Conservation (phyloP, 2,329 filamentous ascomycete genomes). For the Lecanoromycetidae sp. region DNA sequence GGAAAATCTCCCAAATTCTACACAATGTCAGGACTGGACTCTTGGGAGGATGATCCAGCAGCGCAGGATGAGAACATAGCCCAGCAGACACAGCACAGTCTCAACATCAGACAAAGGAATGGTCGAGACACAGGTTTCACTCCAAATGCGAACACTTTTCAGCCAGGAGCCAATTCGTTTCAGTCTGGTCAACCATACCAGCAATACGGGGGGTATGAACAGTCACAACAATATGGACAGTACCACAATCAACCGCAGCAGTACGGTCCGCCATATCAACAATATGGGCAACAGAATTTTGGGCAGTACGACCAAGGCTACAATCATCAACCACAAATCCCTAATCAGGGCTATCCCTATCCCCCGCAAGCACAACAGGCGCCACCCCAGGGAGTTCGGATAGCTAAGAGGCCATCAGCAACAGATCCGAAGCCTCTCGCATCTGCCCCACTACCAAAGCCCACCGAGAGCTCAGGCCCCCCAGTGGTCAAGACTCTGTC, state of each 20-base stretch:
- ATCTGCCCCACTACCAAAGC: slow-evolving; percentile 39
- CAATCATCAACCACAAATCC: slow-evolving; percentile 35
- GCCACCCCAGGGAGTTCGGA: slow-evolving; percentile 38
- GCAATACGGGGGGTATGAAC: slow-evolving; percentile 42
- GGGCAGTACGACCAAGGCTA: slow-evolving; percentile 38
- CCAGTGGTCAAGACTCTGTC: slow-evolving; percentile 28
- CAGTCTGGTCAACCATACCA: slow-evolving; percentile 59
- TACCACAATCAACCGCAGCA: slow-evolving; percentile 43
- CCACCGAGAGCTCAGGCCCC: slow-evolving; percentile 31
- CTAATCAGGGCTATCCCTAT: slow-evolving; percentile 32
- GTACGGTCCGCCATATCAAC: slow-evolving; percentile 44
- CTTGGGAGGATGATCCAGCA: slow-evolving; percentile 81
- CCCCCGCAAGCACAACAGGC: slow-evolving; percentile 36
- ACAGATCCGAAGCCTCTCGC: slow-evolving; percentile 35
- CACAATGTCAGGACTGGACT: slow-evolving; percentile 79
- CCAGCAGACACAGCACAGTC: slow-evolving; percentile 61
- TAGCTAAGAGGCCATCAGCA: slow-evolving; percentile 32
- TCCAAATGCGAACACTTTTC: slow-evolving; percentile 58
- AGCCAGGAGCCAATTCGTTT: slow-evolving; percentile 58
- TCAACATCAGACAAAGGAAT: slow-evolving; percentile 48
- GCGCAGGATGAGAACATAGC: slow-evolving; percentile 66
- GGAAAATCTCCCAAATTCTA: too few relatives aligned
- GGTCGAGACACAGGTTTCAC: slow-evolving; percentile 47
- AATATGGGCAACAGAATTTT: slow-evolving; percentile 40
- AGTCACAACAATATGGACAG: slow-evolving; percentile 30